Conservation (phyloP, 257 asterid genomes). For the Primulina eburnea region DNA sequence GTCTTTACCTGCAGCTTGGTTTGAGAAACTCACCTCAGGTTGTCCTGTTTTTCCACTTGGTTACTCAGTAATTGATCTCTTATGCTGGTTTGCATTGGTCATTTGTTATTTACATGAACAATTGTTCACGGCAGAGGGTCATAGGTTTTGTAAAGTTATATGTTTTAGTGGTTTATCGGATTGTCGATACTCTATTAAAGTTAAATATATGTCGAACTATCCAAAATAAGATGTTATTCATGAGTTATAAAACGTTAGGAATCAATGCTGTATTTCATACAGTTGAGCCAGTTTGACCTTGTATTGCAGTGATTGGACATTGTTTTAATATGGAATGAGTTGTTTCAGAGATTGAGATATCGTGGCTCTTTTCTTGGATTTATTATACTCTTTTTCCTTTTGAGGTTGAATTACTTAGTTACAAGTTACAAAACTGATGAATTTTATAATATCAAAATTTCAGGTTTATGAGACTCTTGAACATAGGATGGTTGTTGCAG, state of each 20-base stretch:
- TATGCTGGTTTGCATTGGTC: neutral
- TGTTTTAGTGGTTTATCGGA: neutral
- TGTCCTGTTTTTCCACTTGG: constrained; percentile 22
- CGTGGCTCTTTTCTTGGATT: constrained; percentile 12
- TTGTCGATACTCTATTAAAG: neutral
- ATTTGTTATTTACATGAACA: neutral
- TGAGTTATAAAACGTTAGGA: neutral
- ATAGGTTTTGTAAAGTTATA: neutral
- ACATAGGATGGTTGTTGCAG: constrained; percentile 70
- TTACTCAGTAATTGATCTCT: constrained; percentile 5
- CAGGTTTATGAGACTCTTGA: constrained; percentile 77
- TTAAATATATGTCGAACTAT: neutral
- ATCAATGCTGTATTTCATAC: neutral
- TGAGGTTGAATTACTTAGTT: constrained; percentile 1
- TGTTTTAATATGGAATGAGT: neutral
- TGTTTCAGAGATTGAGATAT: constrained; percentile 9
- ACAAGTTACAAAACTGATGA: neutral
- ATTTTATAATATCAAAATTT: constrained; percentile 3
- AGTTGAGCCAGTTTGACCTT: neutral
- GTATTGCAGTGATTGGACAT: neutral
- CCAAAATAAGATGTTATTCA: neutral
- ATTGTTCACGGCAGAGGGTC: neutral
- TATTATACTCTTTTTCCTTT: neutral
- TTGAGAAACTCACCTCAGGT: constrained; percentile 80
- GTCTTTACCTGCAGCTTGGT: constrained; percentile 70